These are phyloP conservation scores for Achaetomiella virescens DNA, from an alignment of 495 filamentous ascomycete species.

Conservation along the genomic window DNA sequence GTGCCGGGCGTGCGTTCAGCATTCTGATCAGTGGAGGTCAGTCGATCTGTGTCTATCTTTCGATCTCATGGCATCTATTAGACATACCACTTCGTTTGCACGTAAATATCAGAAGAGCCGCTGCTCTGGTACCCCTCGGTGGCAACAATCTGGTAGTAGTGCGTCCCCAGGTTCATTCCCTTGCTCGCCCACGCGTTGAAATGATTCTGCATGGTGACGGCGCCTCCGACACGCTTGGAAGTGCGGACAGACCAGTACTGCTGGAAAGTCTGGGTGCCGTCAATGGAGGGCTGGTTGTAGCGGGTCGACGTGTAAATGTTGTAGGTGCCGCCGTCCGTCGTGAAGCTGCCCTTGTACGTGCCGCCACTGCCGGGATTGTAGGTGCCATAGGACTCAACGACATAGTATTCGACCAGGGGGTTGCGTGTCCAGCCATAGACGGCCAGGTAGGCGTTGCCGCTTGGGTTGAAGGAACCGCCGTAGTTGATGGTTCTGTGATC, in stretches of 20 bases:
- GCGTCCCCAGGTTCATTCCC: conserved; percentile 46
- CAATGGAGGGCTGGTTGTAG: conserved; percentile 52
- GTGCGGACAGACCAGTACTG: conserved; percentile 53
- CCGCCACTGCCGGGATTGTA: conserved; percentile 47
- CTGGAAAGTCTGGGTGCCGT: conserved; percentile 47
- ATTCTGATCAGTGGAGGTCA: too few species aligned
- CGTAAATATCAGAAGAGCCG: conserved; percentile 26
- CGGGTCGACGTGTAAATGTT: conserved; percentile 55
- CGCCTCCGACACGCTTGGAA: conserved; percentile 42
- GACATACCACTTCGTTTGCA: conserved; percentile 4
- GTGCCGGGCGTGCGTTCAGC: too few species aligned
- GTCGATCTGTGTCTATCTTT: neutral
- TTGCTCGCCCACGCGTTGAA: conserved; percentile 54
- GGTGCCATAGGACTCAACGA: conserved; percentile 48
- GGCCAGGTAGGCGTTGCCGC: conserved; percentile 44
- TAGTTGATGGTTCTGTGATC: conserved; percentile 20
- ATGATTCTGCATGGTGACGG: conserved; percentile 48
- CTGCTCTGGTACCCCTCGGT: conserved; percentile 48
- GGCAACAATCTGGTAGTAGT: conserved; percentile 57
- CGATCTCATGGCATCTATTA: neutral
- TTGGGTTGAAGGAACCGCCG: conserved; percentile 25
- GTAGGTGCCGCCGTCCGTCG: conserved; percentile 55
- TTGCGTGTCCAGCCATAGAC: conserved; percentile 53
- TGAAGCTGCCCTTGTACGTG: conserved; percentile 48
- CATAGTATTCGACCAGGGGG: conserved; percentile 55